Base-by-base conservation (phyloP, 768 basidiomycete genomes). In the Boletus sensibilis region DNA sequence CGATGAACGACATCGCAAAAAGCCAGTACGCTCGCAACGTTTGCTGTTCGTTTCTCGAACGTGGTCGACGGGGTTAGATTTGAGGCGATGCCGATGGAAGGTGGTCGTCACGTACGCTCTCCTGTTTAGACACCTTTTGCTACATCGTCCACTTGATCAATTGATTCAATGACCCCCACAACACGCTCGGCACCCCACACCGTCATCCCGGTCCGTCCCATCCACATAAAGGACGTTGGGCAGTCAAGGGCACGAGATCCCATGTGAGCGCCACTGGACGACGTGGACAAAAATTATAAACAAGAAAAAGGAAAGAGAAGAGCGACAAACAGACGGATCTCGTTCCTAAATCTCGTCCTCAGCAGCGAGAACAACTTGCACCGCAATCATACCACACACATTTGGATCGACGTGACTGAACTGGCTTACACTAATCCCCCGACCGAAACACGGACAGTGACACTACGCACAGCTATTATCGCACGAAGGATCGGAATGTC, bases 281-380 rank as follows among this genome's bases (percentile, higher is more conserved):
- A 45, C 47, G 47, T 35, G 34, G 40, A 18, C 20, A 33, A 58
- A 45, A 52, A 45, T 46, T 33, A 5, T 13, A 13, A 43, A 27
- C 5, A 14, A 18, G 33, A 33, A 46, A 45, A 35, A 18, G 10
- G 16, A n/a, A 21, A 25, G 39, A 12, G 4, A 48, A 27, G 16
- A 11, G 20, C 13, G n/a, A 49, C 18, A 39, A 11, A 37, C 45
- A 29, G 43, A 21, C 31, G 6, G 41, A 59, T 63, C 54, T 59
- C 45, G 57, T 63, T 52, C 60, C 64, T 66, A 49, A 55, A 64
- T 64, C 54, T 64, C 44, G 12, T 31, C 27, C 18, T 35, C 43
- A 7, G 2, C 27, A 9, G 31, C 47, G 33, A 59, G 27, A 45
- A 41, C 14, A 20, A n/a, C 49, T 39, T 10, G 41, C 45, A 57